A percentile compares a stretch with the other conserved stretches of the same genome.
These are phyloP conservation scores for Nothophytophthora sp. DNA, from an alignment of 352 stramenopile species.

Conservation along the genomic window DNA sequence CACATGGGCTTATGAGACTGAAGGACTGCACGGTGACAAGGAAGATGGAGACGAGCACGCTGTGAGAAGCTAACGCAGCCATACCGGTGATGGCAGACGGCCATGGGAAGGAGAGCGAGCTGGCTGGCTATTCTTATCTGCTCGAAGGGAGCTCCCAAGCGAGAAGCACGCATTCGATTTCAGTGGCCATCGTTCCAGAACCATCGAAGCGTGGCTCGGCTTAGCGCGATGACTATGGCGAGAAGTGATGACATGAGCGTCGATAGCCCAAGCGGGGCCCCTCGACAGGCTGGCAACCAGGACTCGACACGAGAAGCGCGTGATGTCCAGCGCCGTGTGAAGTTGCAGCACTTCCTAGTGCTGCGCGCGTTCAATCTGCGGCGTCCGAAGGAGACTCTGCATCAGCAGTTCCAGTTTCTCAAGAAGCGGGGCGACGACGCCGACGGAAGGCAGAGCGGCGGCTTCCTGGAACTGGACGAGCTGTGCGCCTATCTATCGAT, in stretches of 20 bases:
- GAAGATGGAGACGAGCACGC: slow-evolving; percentile 9
- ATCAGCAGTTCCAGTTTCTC: slow-evolving; percentile 68
- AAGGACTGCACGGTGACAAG: slow-evolving; percentile 4
- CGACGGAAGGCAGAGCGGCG: slow-evolving; percentile 4
- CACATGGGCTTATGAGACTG: slow-evolving; percentile 30
- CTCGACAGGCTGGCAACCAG: slow-evolving; percentile 1
- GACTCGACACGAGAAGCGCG: slow-evolving; percentile 15
- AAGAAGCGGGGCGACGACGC: slow-evolving; percentile 23
- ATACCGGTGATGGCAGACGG: too few relatives aligned
- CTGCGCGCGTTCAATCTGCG: slow-evolving; percentile 85
- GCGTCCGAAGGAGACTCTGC: slow-evolving; percentile 52
- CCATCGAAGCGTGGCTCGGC: background rate
- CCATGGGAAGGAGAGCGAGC: slow-evolving; percentile 9
- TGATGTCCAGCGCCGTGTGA: slow-evolving; percentile 40
- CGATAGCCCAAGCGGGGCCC: background rate
- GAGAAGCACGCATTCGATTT: too few relatives aligned
- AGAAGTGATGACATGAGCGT: background rate
- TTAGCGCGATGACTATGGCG: slow-evolving; percentile 9
- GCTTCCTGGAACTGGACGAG: slow-evolving; percentile 54
- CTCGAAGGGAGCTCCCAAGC: too few relatives aligned
- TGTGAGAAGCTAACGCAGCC: too few relatives aligned
- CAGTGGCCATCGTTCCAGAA: too few relatives aligned
- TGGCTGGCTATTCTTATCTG: slow-evolving; percentile 22
- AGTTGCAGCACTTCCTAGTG: slow-evolving; percentile 81
- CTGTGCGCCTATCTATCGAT: slow-evolving; percentile 77